These are phyloP conservation scores for Naumovozyma baii DNA, from an alignment of 805 yeast genomes.

Conservation along the genomic window DNA sequence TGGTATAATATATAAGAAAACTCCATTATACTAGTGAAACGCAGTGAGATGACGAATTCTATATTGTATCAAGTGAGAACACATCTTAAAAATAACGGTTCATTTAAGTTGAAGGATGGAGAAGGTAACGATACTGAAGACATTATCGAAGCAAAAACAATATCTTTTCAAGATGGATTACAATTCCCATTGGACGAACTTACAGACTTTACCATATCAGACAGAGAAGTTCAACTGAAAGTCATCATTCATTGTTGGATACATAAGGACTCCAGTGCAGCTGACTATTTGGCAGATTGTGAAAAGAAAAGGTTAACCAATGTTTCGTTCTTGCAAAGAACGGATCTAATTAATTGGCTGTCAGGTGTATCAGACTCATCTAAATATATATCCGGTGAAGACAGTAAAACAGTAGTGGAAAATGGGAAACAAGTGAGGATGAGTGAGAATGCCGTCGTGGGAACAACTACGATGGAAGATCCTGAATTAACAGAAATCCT, in stretches of 20 bases:
- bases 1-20: no score
- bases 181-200: conserved; percentile 33
- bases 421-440: conserved; percentile 2
- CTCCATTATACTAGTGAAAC: background rate
- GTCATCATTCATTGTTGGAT: conserved; percentile 73
- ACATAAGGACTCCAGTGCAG: conserved; percentile 59
- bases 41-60: conserved; percentile 2
- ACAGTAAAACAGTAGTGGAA: conserved; percentile 2
- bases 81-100: conserved; percentile 13
- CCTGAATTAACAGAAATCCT: conserved; percentile 25
- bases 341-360: conserved; percentile 76
- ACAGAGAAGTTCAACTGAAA: conserved; percentile 39
- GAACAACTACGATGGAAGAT: conserved; percentile 29
- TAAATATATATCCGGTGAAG: conserved; percentile 36
- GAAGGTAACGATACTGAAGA: conserved; percentile 27
- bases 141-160: conserved; percentile 29
- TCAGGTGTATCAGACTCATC: conserved; percentile 57
- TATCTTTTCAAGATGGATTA: conserved; percentile 20
- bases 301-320: conserved; percentile 54
- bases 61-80: conserved; percentile 11
- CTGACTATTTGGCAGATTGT: conserved; percentile 73
- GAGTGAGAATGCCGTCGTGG: conserved; percentile 23
- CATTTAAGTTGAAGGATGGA: conserved; percentile 10
- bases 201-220: conserved; percentile 52
- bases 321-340: conserved; percentile 74